These are phyloP conservation scores for Agaricus subrufescens DNA, from an alignment of 768 basidiomycete species.

Conservation along the genomic window DNA sequence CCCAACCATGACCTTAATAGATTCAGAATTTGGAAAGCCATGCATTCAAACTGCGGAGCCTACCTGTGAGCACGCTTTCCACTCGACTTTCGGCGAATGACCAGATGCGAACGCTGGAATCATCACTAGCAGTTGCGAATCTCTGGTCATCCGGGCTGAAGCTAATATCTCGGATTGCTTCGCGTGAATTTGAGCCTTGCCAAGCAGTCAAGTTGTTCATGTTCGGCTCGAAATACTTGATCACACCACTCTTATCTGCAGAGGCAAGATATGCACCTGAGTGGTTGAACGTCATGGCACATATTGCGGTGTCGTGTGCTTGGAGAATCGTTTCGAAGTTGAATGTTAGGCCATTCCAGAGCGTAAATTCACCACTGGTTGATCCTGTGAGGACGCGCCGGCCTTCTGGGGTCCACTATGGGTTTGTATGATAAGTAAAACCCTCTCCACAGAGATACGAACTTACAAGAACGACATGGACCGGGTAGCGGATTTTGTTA, in stretches of 20 bases:
- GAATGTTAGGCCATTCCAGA: slow-evolving; percentile 99
- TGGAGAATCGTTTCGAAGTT: slow-evolving; percentile 99
- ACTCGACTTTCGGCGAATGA: slow-evolving; percentile 87
- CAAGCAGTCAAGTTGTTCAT: slow-evolving; percentile 98
- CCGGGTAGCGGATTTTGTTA: slow-evolving; percentile 97
- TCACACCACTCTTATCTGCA: slow-evolving; percentile 87
- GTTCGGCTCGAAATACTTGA: slow-evolving; percentile 99
- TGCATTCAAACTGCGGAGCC: slow-evolving; percentile 5
- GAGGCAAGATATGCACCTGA: slow-evolving; percentile 92
- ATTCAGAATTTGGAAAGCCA: neutral
- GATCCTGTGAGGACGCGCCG: slow-evolving; percentile 92
- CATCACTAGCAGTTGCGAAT: slow-evolving; percentile 95
- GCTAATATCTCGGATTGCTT: slow-evolving; percentile 86
- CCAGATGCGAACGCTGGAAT: slow-evolving; percentile 94
- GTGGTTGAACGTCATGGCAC: slow-evolving; percentile 85
- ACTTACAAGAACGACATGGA: slow-evolving; percentile 90
- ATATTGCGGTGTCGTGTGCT: slow-evolving; percentile 94
- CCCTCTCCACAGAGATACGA: neutral
- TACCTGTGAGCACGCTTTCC: slow-evolving; percentile 84
- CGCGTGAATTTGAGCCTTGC: slow-evolving; percentile 80
- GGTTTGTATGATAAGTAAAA: neutral
- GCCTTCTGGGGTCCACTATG: slow-evolving; percentile 95
- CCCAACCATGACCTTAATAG: slow-evolving; percentile 89
- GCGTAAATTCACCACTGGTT: slow-evolving; percentile 94
- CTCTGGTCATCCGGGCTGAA: slow-evolving; percentile 90